These are phyloP conservation scores for Fusarium brachygibbosum DNA, from an alignment of 2,329 filamentous ascomycete species.

Conservation along the genomic window DNA sequence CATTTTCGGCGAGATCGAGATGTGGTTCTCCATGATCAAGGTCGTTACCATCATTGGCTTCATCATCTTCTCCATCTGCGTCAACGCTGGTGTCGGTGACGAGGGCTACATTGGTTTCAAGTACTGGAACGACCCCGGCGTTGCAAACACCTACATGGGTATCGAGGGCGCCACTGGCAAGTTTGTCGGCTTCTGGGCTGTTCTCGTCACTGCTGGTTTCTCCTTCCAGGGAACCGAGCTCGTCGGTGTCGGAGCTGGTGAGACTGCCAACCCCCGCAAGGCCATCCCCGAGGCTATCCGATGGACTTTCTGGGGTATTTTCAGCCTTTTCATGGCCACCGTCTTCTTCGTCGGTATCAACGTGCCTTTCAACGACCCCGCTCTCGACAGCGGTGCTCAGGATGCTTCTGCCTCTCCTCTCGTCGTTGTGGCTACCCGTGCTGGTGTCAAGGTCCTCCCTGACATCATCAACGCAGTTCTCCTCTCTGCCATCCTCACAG, in stretches of 20 bases:
- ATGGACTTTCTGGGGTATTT: constrained; percentile 81
- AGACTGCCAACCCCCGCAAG: constrained; percentile 79
- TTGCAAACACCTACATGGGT: constrained; percentile 73
- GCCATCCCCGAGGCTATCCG: constrained; percentile 79
- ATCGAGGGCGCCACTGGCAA: constrained; percentile 66
- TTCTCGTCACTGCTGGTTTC: constrained; percentile 77
- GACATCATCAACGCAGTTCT: constrained; percentile 83
- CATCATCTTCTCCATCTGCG: constrained; percentile 80
- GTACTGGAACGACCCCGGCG: constrained; percentile 77
- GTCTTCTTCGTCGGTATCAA: constrained; percentile 80
- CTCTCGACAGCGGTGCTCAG: constrained; percentile 64
- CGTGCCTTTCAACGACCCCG: constrained; percentile 72
- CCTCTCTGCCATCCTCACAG: constrained; percentile 81
- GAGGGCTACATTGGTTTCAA: constrained; percentile 81
- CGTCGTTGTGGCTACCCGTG: constrained; percentile 70
- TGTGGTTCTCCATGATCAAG: constrained; percentile 83
- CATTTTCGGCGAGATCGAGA: constrained; percentile 82
- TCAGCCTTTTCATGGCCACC: constrained; percentile 74
- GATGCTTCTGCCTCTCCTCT: constrained; percentile 76
- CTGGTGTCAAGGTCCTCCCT: constrained; percentile 73
- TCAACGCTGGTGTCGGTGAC: constrained; percentile 77
- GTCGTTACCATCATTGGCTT: constrained; percentile 81
- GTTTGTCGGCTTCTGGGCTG: constrained; percentile 78
- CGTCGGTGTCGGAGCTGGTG: constrained; percentile 82
- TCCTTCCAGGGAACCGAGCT: constrained; percentile 81